Conservation (phyloP, 208 protist genomes). For the Vickermania ingenoplastis region DNA sequence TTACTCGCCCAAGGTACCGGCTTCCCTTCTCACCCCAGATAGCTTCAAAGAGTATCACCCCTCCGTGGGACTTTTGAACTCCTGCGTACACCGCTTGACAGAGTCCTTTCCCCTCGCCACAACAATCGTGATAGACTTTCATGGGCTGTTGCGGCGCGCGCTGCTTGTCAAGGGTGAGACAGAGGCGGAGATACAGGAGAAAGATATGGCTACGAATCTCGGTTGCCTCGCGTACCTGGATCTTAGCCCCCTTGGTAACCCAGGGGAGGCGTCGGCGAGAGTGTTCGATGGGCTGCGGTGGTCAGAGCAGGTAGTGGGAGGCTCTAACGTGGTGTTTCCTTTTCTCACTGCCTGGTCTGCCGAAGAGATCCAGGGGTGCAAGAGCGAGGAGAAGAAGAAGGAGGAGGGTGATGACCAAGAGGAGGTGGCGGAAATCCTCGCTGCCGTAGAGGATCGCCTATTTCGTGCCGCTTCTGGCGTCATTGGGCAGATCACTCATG, state of each 20-base stretch:
- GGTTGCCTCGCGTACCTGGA: slow-evolving; percentile 56
- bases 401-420: not conserved
- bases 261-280: slow-evolving; percentile 50
- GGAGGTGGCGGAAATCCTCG: slow-evolving; percentile 45
- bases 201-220: not conserved
- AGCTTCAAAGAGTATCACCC: slow-evolving; percentile 15
- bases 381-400: not conserved
- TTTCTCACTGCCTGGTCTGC: slow-evolving; percentile 72
- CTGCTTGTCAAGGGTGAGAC: slow-evolving; percentile 9
- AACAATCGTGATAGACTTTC: slow-evolving; percentile 70
- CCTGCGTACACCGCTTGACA: not conserved
- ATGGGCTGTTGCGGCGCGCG: slow-evolving; percentile 22
- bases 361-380: not conserved
- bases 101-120: slow-evolving; percentile 15
- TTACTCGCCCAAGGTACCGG: slow-evolving; percentile 75
- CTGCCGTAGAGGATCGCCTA: slow-evolving; percentile 80
- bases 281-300: slow-evolving; percentile 84
- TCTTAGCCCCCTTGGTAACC: slow-evolving; percentile 40
- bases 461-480: slow-evolving; percentile 86
- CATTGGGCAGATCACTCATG: slow-evolving; percentile 14
- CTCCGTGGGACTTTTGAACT: no score
- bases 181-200: not conserved
- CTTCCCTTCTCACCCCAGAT: slow-evolving; percentile 58
- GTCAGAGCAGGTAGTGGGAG: slow-evolving; percentile 58
- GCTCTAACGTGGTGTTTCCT: slow-evolving; percentile 65